These are phyloP conservation scores for Elongisporangium senticosum DNA, from an alignment of 352 stramenopile genomes.

Conservation along the genomic window DNA sequence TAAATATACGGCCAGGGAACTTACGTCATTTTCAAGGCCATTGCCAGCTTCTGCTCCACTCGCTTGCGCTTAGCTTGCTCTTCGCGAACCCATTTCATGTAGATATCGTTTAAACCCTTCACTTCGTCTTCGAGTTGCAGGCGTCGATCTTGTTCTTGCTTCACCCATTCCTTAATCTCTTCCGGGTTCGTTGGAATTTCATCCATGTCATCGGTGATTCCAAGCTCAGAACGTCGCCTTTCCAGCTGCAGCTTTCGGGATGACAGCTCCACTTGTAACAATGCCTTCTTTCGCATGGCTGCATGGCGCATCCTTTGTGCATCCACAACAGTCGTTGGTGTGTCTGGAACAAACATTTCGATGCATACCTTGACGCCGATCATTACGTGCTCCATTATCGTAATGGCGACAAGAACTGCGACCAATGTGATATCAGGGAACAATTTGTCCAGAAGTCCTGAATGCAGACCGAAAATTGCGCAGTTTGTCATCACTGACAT, in stretches of 20 bases:
- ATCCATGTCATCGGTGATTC: constrained; percentile 16
- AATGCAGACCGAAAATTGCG: constrained; percentile 91
- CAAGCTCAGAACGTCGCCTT: constrained; percentile 1
- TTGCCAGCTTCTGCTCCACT: constrained; percentile 45
- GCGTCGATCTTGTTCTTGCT: constrained; percentile 63
- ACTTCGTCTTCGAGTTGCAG: constrained; percentile 72
- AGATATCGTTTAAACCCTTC: constrained; percentile 76
- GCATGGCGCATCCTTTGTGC: constrained; percentile 63
- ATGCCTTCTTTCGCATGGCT: constrained; percentile 64
- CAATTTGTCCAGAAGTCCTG: constrained; percentile 63
- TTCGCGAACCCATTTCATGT: constrained; percentile 81
- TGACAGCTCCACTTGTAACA: constrained; percentile 65
- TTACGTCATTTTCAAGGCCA: constrained; percentile 29
- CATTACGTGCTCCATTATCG: constrained; percentile 76
- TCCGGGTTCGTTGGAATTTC: constrained; percentile 25
- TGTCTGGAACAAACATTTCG: constrained; percentile 74
- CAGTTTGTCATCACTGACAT: constrained; percentile 93
- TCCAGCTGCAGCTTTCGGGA: constrained; percentile 32
- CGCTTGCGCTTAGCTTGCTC: constrained; percentile 74
- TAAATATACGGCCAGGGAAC: background rate
- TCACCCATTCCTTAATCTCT: constrained; percentile 66
- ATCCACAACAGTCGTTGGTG: constrained; percentile 47
- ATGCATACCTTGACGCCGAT: constrained; percentile 72
- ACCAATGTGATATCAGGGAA: constrained; percentile 63
- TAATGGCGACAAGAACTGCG: constrained; percentile 46